Evolutionary conservation across 169 alveolate genomes (phyloP).

Genomic region (Plasmodium chabaudi): DNA sequence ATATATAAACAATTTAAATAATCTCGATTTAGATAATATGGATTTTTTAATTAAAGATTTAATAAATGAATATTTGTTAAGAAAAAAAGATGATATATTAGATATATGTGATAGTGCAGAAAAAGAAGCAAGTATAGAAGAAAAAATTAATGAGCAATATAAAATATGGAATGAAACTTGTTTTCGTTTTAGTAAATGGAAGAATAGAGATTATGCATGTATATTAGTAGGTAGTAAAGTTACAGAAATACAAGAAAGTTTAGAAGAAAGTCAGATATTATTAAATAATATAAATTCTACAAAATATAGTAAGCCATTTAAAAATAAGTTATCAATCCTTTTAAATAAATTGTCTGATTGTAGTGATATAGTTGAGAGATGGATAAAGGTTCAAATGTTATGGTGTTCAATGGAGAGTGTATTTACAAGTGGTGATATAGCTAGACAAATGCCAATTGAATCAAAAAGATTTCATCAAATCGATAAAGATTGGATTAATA

Average conservation of each 20-base stretch:
- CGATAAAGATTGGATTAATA: conserved; percentile 95
- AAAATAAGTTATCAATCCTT: conserved; percentile 89
- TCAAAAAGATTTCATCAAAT: conserved; percentile 95
- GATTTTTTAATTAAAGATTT: conserved; percentile 74
- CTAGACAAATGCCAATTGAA: conserved; percentile 97
- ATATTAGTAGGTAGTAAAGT: conserved; percentile 92
- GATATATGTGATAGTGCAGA: conserved; percentile 97
- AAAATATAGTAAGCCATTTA: conserved; percentile 95
- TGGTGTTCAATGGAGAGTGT: conserved; percentile 97
- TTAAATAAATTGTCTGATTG: conserved; percentile 94
- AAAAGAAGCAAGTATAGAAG: conserved; percentile 95
- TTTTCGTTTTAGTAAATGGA: conserved; percentile 95
- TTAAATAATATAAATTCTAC: conserved; percentile 93
- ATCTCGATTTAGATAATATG: conserved; percentile 71
- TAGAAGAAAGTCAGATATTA: conserved; percentile 94
- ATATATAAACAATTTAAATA: conserved; percentile 66
- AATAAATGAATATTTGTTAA: conserved; percentile 49
- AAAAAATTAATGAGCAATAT: conserved; percentile 91
- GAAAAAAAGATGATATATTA: conserved; percentile 92
- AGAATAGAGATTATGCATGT: conserved; percentile 90
- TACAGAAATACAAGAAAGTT: conserved; percentile 92
- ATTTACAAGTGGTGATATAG: conserved; percentile 98
- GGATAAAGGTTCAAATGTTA: conserved; percentile 97
- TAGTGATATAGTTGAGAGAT: conserved; percentile 95
- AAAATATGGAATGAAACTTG: conserved; percentile 93